Conservation (phyloP, 2,329 filamentous ascomycete species). For the Aspergillus tubingensis region DNA sequence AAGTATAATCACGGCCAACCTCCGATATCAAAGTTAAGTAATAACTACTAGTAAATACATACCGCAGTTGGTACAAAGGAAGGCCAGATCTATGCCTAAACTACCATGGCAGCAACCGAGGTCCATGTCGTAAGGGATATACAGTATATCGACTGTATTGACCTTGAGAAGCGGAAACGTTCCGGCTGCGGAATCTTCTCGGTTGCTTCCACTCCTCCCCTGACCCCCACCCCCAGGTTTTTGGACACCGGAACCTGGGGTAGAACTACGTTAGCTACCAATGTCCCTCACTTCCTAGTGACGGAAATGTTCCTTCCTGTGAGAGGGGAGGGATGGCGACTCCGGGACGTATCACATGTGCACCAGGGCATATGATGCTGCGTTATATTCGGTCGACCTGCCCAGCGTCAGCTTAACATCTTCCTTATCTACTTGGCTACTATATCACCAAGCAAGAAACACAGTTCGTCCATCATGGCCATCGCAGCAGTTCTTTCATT, state of each 20-base stretch:
- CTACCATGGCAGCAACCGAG: too few relatives aligned
- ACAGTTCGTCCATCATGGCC: conserved; percentile 26
- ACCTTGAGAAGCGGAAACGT: conserved; percentile 21
- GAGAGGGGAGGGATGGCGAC: conserved; percentile 6
- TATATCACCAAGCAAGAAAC: neutral
- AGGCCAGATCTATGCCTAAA: too few relatives aligned
- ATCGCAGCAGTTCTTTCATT: conserved; percentile 26
- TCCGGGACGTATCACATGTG: neutral
- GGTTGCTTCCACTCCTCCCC: conserved; percentile 12
- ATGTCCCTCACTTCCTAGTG: neutral
- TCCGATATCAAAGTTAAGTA: neutral
- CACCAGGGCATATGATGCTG: neutral
- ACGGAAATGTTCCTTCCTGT: conserved; percentile 28
- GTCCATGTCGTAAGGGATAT: neutral
- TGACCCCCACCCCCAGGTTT: neutral
- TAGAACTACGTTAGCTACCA: conserved; percentile 15
- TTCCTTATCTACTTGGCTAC: neutral
- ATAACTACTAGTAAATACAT: too few relatives aligned
- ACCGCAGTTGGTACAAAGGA: too few relatives aligned
- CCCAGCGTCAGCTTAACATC: neutral
- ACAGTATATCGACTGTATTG: neutral
- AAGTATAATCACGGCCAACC: neutral
- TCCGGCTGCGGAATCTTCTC: conserved; percentile 28
- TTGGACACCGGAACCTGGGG: neutral
- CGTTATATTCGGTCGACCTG: conserved; percentile 10